Percentiles rank a stretch among this genome's conserved stretches.
These are phyloP conservation scores for Graphilbum sp. DNA, from an alignment of 2,329 filamentous ascomycete species.

Conservation along the genomic window DNA sequence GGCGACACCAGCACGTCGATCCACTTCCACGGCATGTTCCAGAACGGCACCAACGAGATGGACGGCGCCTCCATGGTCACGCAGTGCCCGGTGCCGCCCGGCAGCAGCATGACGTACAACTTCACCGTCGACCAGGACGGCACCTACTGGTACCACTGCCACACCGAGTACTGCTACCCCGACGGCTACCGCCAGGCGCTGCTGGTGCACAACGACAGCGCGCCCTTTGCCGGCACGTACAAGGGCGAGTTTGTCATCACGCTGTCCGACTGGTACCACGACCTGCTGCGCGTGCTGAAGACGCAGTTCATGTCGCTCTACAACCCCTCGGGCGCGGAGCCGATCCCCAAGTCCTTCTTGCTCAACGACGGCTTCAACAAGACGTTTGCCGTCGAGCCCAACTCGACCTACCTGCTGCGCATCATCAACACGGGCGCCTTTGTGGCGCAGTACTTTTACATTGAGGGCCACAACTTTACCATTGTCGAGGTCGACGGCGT, in stretches of 20 bases:
- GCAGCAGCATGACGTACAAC: conserved; percentile 50
- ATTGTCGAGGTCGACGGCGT: conserved; percentile 62
- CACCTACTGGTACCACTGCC: conserved; percentile 69
- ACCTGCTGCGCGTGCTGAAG: conserved; percentile 31
- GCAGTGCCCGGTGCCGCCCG: conserved; percentile 51
- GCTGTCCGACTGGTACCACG: conserved; percentile 57
- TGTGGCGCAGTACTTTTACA: conserved; percentile 48
- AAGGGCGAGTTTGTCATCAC: conserved; percentile 49
- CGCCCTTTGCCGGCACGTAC: conserved; percentile 39
- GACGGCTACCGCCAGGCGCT: conserved; percentile 31
- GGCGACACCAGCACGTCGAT: conserved; percentile 47
- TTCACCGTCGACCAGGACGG: conserved; percentile 45
- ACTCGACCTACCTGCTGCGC: conserved; percentile 57
- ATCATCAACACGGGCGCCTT: conserved; percentile 62
- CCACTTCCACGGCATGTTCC: conserved; percentile 57
- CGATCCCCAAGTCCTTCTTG: conserved; percentile 50
- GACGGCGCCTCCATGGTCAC: conserved; percentile 52
- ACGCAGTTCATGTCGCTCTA: conserved; percentile 31
- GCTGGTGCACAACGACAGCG: conserved; percentile 32
- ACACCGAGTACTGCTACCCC: conserved; percentile 50
- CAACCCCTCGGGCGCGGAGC: conserved; percentile 43
- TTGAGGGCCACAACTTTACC: conserved; percentile 49
- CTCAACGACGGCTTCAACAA: conserved; percentile 55
- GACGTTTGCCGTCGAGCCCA: conserved; percentile 41
- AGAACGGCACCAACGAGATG: conserved; percentile 52